Evolutionary conservation across 331 rosid genomes (phyloP), one percentile per base, ranked within the genome.

Genomic region (Acacia pycnantha): DNA sequence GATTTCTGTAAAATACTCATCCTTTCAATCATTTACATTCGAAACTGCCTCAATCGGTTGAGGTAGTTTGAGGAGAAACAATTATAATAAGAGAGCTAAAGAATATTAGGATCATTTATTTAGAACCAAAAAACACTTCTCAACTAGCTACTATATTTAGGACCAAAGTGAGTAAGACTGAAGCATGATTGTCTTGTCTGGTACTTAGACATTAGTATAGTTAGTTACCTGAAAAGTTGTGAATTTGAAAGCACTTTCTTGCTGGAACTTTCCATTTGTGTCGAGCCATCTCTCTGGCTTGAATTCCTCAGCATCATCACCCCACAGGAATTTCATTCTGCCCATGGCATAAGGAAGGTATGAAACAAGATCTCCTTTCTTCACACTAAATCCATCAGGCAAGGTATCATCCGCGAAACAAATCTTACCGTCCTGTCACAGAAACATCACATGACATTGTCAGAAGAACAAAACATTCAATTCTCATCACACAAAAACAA

Each of bases 331-430:
- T 56, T 89, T 84, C 91, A 59, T 91, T 88, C 92, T 86, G 71
- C 90, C 95, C 95, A 89, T 89, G 48, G 95, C 92, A 48, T 86
- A 91, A 11, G 95, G 91, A 43, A 86, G 90, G 79, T 89, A 89
- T 0, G 86, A n/a, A 69, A 91, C 81, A 56, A 86, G 0, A 83
- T 88, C 87, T 35, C 95, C 95, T 83, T 89, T 87, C 35, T 71
- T 86, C 76, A 87, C 91, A 37, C 73, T 66, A 68, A 44, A 87
- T 13, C 95, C 91, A 67, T 89, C 95, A 2, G 90, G 95, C 56
- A 82, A 78, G 5, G 85, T 86, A 70, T 89, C 92, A 54, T 89
- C 89, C 4, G 88, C 79, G 73, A 83, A 81, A 70, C 91, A 89
- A 44, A 86, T 73, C 81, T 85, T 91, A 15, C 80, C 84, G 53